phyloP scores from a whole-genome alignment of 192 early-diverging fungal genomes.

The Gamsiella multidivaricata region DNA sequence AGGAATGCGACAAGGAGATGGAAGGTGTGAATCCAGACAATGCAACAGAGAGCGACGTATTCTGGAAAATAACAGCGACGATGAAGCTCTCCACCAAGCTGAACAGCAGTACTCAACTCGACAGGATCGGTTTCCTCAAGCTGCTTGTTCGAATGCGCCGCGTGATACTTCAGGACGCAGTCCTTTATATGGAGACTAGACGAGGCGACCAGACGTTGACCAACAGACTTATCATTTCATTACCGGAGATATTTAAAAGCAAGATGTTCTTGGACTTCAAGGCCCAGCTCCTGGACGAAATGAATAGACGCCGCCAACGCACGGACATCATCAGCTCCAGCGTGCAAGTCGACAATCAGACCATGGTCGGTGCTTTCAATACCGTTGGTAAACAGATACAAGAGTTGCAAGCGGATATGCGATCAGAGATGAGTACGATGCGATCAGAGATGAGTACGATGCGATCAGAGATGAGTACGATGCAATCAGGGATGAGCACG shows the following conservation, averaged over 20 bases:
- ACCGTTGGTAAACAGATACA: not conserved
- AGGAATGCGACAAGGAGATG: constrained; percentile 17
- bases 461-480: not conserved
- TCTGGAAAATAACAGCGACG: not conserved
- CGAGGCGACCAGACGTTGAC: not conserved
- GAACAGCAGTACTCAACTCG: not conserved
- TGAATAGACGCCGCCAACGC: not conserved
- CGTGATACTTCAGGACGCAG: constrained; percentile 17
- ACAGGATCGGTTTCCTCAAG: constrained; percentile 14
- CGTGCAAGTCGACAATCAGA: not conserved
- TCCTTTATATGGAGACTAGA: not conserved
- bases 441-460: not conserved
- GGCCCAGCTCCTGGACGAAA: not conserved
- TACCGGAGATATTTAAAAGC: constrained; percentile 11
- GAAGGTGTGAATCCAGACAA: not conserved
- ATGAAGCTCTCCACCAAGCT: not conserved
- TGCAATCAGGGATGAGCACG: not conserved
- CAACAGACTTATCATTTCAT: constrained; percentile 1
- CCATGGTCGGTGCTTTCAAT: not conserved
- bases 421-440: not conserved
- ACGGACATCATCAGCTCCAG: not conserved
- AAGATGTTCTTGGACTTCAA: not conserved
- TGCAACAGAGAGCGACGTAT: constrained; percentile 3
- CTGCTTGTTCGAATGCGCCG: constrained; percentile 13
- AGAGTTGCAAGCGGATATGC: not conserved